Base-by-base conservation (phyloP, 2,329 filamentous ascomycete species). In the Coniella vitis region DNA sequence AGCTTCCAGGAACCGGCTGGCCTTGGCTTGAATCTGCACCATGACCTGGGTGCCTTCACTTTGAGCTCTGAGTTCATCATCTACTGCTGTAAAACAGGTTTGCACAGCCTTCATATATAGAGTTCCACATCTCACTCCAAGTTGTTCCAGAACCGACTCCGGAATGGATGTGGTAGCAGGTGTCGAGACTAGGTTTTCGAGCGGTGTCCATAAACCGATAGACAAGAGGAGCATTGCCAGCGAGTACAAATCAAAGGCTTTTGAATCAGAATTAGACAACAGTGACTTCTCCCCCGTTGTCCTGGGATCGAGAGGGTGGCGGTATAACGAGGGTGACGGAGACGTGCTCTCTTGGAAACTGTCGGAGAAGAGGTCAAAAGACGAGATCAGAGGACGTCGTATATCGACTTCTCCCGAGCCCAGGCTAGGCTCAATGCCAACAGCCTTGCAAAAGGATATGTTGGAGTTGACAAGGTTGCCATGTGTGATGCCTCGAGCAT, bases 71-170 rank as follows among this genome's bases (percentile, higher is more conserved):
- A 80, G 64, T 49, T 81, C 78, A 35, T 78, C 72, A 43, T 89
- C 84, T 2, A 84, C 81, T n/a, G 84, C 82, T 50, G 74, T 74
- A 72, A 85, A 83, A 57, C 86, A 90, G 3, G 79, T 74, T 60
- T 86, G 78, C 2, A 88, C 85, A 1, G 84, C 86, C 59, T 83
- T 84, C 75, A 82, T 84, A 63, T 89, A 91, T 0, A 86, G 72
- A 7, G 80, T 85, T 13, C 86, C 86, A 56, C 86, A 90, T 60
- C 80, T 79, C 3, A 80, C 77, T 0, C 81, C 76, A 2, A 89
- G 68, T 54, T 80, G 78, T 1, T 81, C 74, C 3, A 87, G 66
- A 0, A 80, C 73, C 22, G 83, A 77, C 52, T 83, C 78, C 0
- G 78, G 68, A 21, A 86, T 76, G 59, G 74, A 73, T 12, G 80